These are phyloP conservation scores for Trapa incisa DNA, from an alignment of 345 rosid genomes.

Conservation along the genomic window DNA sequence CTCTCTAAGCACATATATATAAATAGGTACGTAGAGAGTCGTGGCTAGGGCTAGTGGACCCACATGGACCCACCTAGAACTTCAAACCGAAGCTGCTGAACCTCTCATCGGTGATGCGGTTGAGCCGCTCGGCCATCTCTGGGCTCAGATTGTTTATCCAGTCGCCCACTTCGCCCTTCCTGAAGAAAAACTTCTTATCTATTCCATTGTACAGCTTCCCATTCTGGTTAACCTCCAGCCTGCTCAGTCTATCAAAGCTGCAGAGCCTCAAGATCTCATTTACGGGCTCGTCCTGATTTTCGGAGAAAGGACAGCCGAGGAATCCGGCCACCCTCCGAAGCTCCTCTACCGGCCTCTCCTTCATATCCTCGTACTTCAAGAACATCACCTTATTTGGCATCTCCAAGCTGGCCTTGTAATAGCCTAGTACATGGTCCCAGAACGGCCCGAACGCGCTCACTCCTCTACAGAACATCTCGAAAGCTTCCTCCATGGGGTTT, in stretches of 20 bases:
- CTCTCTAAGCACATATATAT: no score
- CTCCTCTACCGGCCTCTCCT: conserved; percentile 10
- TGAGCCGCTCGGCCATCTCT: conserved; percentile 10
- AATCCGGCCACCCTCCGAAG: conserved; percentile 25
- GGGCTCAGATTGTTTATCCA: conserved; percentile 6
- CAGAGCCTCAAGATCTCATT: conserved; percentile 19
- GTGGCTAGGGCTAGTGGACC: no score
- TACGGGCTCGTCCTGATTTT: conserved; percentile 12
- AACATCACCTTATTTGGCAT: conserved; percentile 18
- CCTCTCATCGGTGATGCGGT: conserved; percentile 8
- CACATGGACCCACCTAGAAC: neutral
- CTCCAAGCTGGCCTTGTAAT: conserved; percentile 22
- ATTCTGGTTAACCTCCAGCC: conserved; percentile 17
- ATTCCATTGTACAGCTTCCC: conserved; percentile 13
- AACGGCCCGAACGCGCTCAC: conserved; percentile 17
- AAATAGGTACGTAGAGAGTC: no score
- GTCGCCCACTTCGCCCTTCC: conserved; percentile 13
- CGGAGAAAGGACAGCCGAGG: conserved; percentile 21
- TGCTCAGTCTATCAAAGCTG: conserved; percentile 24
- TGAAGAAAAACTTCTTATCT: conserved; percentile 18
- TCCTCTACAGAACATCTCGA: conserved; percentile 26
- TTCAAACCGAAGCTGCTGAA: neutral
- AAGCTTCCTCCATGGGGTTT: conserved; percentile 19
- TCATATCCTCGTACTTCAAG: conserved; percentile 28
- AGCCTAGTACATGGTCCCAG: conserved; percentile 27